Base-by-base conservation (phyloP, 2,329 filamentous ascomycete genomes). In the Colletotrichum sp. region DNA sequence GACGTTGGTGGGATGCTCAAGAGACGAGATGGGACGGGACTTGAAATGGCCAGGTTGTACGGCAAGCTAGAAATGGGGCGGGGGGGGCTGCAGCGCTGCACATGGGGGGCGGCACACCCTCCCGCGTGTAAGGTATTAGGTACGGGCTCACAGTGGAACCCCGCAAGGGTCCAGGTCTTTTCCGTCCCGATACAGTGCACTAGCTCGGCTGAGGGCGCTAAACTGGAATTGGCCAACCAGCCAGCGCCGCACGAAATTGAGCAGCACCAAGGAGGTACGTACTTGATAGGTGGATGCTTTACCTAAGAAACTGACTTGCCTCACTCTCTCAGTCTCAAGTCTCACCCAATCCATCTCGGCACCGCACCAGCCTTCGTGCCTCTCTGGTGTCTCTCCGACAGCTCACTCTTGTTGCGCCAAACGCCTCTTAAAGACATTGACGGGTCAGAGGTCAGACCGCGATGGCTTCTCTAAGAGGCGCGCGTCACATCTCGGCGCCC, bases 11-110 rank as follows among this genome's bases (percentile, higher is more conserved):
- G 73, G 68, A 76, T 69, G 61, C 32, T 58, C 34, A 43, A 52
- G 39, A 39, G 64, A 48, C 8, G 18, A 27, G 62, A 62, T 48
- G 61, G 62, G 25, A 48, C n/a, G 30, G 25, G 52, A 25, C 18
- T 13, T n/a, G 34, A 69, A 76, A 69, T 74, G 74, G 74, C 70
- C 74, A 76, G 74, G 70, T 69, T 74, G 74, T 76, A 74, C 58
- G 36, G 70, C 56, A 68, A 75, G 70, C 73, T 73, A 52, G 43
- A 69, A 60, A 72, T 48, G 48, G 70, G 56, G 72, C 52, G 55
- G 72, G 75, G 74, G 64, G 43, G 62, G 72, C 67, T 76, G 73
- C 64, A 68, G 74, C 56, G 43, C 58, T 58, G 62, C 62, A 67
- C 71, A 73, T 69, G 71, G 65, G 56, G 62, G 70, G 70, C 70